Base-by-base conservation (phyloP, 1,284 basidiomycete genomes). In the Cerrena zonata region DNA sequence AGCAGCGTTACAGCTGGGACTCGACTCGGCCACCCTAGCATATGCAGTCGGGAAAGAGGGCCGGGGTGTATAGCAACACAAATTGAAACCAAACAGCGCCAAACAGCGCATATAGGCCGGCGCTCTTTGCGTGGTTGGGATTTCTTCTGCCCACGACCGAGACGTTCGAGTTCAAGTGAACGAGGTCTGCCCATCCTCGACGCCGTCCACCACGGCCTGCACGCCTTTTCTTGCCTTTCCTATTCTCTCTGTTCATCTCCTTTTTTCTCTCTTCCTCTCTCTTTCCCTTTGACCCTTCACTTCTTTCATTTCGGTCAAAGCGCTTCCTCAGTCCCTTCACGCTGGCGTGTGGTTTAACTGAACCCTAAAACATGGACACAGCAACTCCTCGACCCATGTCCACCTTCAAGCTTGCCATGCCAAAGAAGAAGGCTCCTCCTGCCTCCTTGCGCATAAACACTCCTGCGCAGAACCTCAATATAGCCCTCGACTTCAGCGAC, bases 391-490 rank as follows among this genome's bases (percentile, higher is more conserved):
- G 63, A 56, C 59, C 62, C 45, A 59, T 56, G 48, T 61, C 59
- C 41, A 52, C 65, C 53, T 59, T 61, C 47, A 58, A 56, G 40
- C 52, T 58, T 26, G 54, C 58, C 48, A 56, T 58, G 67, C 71
- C 73, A 61, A 75, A 76, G 71, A 81, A 69, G 67, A 77, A 73
- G 66, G 76, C 75, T 48, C 75, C 81, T 23, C 76, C 79, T 61
- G 64, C 80, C 57, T 69, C 75, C 58, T 78, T 85, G 59, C 77
- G 76, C 69, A 80, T 84, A 62, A 65, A 78, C 61, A 75, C 80
- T 52, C 76, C 80, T 58, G 62, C 69, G 47, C 70, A 72, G 50
- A 66, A 65, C 58, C 66, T 70, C 56, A 71, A 72, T 63, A 73
- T 80, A 65, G 69, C 75, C 61, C 69, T 79, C 59, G 72, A 73